These are phyloP conservation scores for Grosmannia serpens DNA, from an alignment of 2,329 filamentous ascomycete species.

Conservation along the genomic window DNA sequence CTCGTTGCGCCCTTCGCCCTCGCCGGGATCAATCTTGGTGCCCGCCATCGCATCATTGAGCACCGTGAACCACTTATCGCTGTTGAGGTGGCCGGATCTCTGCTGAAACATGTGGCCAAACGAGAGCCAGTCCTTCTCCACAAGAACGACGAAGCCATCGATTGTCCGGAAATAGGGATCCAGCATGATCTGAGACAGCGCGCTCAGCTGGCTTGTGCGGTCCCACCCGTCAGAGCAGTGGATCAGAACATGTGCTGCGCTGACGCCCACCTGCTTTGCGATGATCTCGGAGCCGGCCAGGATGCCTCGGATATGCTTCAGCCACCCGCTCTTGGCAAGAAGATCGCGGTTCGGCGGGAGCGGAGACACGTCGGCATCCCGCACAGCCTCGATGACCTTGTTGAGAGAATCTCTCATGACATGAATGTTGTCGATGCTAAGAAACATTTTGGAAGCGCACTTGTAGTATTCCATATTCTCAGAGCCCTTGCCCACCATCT, in stretches of 20 bases:
- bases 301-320: slow-evolving; percentile 77
- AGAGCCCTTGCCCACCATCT: slow-evolving; percentile 82
- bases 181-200: slow-evolving; percentile 81
- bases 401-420: slow-evolving; percentile 90
- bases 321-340: slow-evolving; percentile 75
- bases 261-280: slow-evolving; percentile 75
- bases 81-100: slow-evolving; percentile 75
- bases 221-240: slow-evolving; percentile 99
- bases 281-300: slow-evolving; percentile 78
- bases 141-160: slow-evolving; percentile 83
- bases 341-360: slow-evolving; percentile 72
- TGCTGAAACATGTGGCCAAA: slow-evolving; percentile 97
- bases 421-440: slow-evolving; percentile 97
- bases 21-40: slow-evolving; percentile 48
- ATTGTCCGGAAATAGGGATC: slow-evolving; percentile 93
- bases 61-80: slow-evolving; percentile 87
- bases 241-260: slow-evolving; percentile 89
- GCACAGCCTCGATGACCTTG: slow-evolving; percentile 79
- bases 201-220: slow-evolving; percentile 87
- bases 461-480: slow-evolving; percentile 98
- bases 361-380: slow-evolving; percentile 80
- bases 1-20: slow-evolving; percentile 52
- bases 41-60: slow-evolving; percentile 70
- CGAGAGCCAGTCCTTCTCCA: slow-evolving; percentile 96
- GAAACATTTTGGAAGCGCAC: slow-evolving; percentile 79